These are phyloP conservation scores for Crithidia brevicula DNA, from an alignment of 208 protist species.

Conservation along the genomic window DNA sequence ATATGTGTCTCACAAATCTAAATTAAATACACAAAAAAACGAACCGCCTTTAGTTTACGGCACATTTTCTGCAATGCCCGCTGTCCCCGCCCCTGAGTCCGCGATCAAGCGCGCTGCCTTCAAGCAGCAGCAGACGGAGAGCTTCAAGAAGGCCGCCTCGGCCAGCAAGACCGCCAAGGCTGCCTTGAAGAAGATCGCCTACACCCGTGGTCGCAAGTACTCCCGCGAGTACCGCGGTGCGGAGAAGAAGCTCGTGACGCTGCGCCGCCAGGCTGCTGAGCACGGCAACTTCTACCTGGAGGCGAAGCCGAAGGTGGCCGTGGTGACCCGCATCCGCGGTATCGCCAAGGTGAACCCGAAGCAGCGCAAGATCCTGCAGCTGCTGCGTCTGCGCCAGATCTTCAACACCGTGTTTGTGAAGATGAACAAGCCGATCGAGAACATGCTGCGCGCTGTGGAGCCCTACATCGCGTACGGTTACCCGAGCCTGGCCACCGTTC, in stretches of 20 bases:
- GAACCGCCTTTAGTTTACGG: conserved; percentile 12
- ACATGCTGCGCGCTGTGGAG: conserved; percentile 99
- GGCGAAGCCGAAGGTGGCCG: conserved; percentile 98
- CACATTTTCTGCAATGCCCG: conserved; percentile 53
- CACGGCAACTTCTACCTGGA: conserved; percentile 98
- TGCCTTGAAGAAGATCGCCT: conserved; percentile 77
- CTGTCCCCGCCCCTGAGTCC: conserved; percentile 87
- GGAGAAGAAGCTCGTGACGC: conserved; percentile 89
- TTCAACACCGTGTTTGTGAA: conserved; percentile 99
- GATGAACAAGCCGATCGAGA: conserved; percentile 99
- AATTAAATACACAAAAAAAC: no score
- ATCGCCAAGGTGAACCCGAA: conserved; percentile 98
- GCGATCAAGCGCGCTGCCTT: conserved; percentile 91
- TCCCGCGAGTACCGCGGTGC: conserved; percentile 95
- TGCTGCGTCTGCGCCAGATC: conserved; percentile 99
- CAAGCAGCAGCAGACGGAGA: conserved; percentile 91
- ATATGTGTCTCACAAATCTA: no score
- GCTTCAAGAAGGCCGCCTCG: conserved; percentile 86
- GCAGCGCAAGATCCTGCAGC: conserved; percentile 98
- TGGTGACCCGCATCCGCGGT: conserved; percentile 99
- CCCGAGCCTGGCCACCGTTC: conserved; percentile 97
- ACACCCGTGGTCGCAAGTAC: conserved; percentile 91
- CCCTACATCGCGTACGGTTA: conserved; percentile 99
- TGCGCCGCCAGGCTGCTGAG: conserved; percentile 89
- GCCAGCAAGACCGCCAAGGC: conserved; percentile 72